Percentiles rank a stretch among this genome's conserved stretches.
Evolutionary conservation across 176 grass and related monocot species (phyloP).

Genomic region (Bolboschoenus planiculmis): DNA sequence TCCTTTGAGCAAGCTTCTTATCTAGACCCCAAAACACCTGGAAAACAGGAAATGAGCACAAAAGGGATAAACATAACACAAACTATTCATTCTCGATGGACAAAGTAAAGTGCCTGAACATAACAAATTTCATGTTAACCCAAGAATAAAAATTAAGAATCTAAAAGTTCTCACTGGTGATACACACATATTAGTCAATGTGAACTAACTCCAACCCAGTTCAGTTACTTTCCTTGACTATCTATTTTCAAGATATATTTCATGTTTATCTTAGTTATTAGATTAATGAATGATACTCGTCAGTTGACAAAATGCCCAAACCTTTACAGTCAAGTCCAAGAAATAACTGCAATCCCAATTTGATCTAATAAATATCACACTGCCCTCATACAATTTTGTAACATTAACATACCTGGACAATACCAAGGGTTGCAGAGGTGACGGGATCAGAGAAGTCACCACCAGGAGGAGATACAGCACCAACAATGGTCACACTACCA

Average conservation of each 20-base stretch:
- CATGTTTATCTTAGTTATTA: background rate
- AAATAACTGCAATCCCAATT: background rate
- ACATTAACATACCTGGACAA: conserved; percentile 68
- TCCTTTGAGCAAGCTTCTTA: conserved; percentile 98
- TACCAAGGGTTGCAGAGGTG: conserved; percentile 96
- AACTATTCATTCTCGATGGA: background rate
- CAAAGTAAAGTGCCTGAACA: background rate
- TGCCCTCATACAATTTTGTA: background rate
- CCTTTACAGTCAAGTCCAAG: background rate
- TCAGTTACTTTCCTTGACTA: background rate
- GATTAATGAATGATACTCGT: background rate
- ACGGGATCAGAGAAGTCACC: conserved; percentile 99
- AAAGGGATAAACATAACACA: background rate
- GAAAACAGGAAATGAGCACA: conserved; percentile 12
- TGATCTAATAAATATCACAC: background rate
- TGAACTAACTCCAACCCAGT: background rate
- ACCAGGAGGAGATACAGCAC: conserved; percentile 93
- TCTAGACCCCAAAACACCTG: conserved; percentile 99
- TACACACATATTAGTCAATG: background rate
- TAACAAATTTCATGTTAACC: background rate
- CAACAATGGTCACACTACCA: conserved; percentile 98
- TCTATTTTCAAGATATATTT: background rate
- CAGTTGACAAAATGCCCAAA: background rate
- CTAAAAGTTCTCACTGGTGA: background rate
- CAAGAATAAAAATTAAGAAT: background rate